Evolutionary conservation across 177 flowering plant genomes (phyloP).

Genomic region (Vitis hybrid): DNA sequence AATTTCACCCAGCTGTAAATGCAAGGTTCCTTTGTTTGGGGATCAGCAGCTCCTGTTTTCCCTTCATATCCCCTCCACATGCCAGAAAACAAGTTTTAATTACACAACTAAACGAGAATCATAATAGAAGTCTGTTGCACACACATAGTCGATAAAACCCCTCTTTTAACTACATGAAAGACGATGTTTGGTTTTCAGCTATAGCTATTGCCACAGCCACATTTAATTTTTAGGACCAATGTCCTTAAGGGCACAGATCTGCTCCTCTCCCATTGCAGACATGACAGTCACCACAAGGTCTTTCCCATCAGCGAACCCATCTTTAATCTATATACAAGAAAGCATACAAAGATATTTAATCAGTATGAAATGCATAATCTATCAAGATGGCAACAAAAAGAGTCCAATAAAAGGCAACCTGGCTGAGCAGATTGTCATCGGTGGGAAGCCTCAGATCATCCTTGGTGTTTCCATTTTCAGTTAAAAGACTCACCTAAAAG

Average conservation of each 20-base stretch:
- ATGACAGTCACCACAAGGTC: slow-evolving; percentile 57
- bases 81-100: background rate
- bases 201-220: slow-evolving; percentile 14
- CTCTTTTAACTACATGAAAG: slow-evolving; percentile 1
- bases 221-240: slow-evolving; percentile 43
- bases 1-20: slow-evolving; percentile 5
- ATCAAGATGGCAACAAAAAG: background rate
- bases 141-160: slow-evolving; percentile 9
- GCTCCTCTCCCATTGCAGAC: slow-evolving; percentile 68
- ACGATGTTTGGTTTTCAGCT: background rate
- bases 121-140: slow-evolving; percentile 2
- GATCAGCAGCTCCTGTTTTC: slow-evolving; percentile 2
- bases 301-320: slow-evolving; percentile 54
- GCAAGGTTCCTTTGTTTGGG: slow-evolving; percentile 3
- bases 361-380: background rate
- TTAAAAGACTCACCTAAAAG: slow-evolving; percentile 29
- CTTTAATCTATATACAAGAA: slow-evolving; percentile 31
- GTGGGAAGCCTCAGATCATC: slow-evolving; percentile 40
- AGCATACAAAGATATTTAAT: background rate
- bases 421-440: slow-evolving; percentile 31
- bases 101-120: slow-evolving; percentile 2
- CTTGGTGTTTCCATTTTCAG: slow-evolving; percentile 38
- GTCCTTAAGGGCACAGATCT: slow-evolving; percentile 56
- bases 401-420: slow-evolving; percentile 13
- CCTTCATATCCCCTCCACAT: background rate